phyloP scores from a whole-genome alignment of 108 stramenopile genomes.

The Epipyxis sp. region DNA sequence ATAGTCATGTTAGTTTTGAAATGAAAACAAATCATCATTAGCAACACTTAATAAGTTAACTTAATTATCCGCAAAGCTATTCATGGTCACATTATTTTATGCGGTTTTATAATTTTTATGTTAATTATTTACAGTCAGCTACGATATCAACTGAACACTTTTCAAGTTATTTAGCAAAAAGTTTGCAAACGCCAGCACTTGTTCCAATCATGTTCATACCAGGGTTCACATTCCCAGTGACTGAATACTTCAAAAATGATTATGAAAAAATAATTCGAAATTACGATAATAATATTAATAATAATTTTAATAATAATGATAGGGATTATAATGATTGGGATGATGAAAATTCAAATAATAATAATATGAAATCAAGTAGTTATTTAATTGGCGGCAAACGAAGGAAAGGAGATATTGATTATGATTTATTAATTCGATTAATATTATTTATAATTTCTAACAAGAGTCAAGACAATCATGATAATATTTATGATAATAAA shows the following conservation, averaged over 20 bases:
- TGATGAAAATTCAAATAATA: no score
- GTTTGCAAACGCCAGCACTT: no score
- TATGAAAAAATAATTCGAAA: background rate
- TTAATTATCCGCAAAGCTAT: no score
- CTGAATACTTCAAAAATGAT: slow-evolving; percentile 31
- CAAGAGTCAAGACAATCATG: background rate
- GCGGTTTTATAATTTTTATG: no score
- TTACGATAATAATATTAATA: background rate
- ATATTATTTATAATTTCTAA: background rate
- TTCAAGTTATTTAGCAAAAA: no score
- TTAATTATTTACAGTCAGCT: no score
- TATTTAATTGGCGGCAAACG: background rate
- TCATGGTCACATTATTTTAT: no score
- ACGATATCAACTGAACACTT: no score
- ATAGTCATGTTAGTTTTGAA: no score
- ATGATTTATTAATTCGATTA: no score
- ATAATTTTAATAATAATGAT: background rate
- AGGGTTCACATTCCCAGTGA: slow-evolving; percentile 47
- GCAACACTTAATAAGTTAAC: no score
- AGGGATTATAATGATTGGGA: background rate
- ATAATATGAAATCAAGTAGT: background rate
- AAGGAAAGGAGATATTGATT: background rate
- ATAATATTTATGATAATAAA: background rate
- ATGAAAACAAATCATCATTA: no score
- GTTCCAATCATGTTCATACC: slow-evolving; percentile 49